Evolutionary conservation across 108 stramenopile species (phyloP), one percentile per base, ranked within the genome.

Genomic region (Conticribra guillardii): DNA sequence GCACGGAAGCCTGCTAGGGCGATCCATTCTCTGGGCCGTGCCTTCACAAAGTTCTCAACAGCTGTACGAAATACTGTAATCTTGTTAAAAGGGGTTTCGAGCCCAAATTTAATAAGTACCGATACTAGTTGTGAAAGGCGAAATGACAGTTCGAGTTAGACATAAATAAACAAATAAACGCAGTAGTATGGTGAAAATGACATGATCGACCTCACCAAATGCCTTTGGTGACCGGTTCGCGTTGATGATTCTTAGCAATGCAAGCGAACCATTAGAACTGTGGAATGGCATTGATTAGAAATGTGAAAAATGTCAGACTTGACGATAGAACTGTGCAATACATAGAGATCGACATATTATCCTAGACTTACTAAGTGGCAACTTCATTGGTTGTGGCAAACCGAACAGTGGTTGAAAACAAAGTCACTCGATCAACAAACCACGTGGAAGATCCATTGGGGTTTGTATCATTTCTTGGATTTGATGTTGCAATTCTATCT

Each of bases 351-450:
- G n/a, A n/a, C n/a, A n/a, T n/a, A n/a, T n/a, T n/a, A n/a, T n/a
- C 8, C 11, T 41, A 41, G 11, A 9, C 37, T 41, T 41, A 41
- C 37, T 81, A 81, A 0, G 84, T 88, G 27, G 88, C 83, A 0
- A 75, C 82, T 60, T 94, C 90, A 27, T 89, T 86, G 9, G 89
- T 91, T 29, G 87, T 63, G 3, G 75, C 87, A 24, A 76, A 81
- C 1, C 85, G 76, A 15, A 84, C 79, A 24, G 90, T 91, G 2
- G 93, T 94, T 15, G 84, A 74, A 57, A 79, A 88, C 28, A 91
- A 69, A 44, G 83, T 77, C 8, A 91, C 77, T 17, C 67, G 67
- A 48, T 94, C 85, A 5, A 93, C 84, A 60, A 85, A 85, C 89
- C 89, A 93, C 2, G 81, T 79, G 1, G 64, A 28, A 0, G 62